phyloP scores from a whole-genome alignment of 768 basidiomycete species.

The Amanita pallidorosea region DNA sequence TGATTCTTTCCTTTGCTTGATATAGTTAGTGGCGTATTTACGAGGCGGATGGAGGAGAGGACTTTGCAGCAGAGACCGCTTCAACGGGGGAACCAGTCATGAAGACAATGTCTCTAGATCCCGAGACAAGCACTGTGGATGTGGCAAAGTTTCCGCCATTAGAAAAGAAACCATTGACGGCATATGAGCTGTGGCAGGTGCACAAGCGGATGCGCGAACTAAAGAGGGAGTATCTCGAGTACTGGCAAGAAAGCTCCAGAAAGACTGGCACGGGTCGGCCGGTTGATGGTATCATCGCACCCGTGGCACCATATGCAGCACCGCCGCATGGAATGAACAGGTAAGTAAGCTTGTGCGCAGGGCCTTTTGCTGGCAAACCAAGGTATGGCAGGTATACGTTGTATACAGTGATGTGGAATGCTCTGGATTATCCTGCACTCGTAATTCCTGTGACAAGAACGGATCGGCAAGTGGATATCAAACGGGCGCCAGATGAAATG shows the following conservation, averaged over 20 bases:
- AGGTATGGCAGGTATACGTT: conserved; percentile 23
- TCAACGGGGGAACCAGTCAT: conserved; percentile 46
- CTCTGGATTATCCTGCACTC: conserved; percentile 53
- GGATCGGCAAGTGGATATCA: conserved; percentile 40
- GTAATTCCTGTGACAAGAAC: conserved; percentile 58
- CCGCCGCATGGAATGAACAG: conserved; percentile 50
- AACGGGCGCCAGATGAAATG: conserved; percentile 35
- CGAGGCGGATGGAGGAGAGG: conserved; percentile 35
- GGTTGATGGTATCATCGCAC: conserved; percentile 65
- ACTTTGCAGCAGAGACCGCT: conserved; percentile 26
- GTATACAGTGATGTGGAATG: conserved; percentile 60
- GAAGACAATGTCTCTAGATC: conserved; percentile 29
- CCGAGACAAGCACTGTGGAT: conserved; percentile 2
- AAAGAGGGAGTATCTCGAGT: conserved; percentile 45
- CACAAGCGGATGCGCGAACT: conserved; percentile 40
- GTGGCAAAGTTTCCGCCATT: conserved; percentile 15
- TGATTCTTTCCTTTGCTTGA: neutral
- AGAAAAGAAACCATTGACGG: conserved; percentile 17
- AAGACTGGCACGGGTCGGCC: conserved; percentile 59
- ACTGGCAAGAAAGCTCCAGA: conserved; percentile 45
- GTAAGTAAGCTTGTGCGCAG: conserved; percentile 19
- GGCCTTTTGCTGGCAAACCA: neutral
- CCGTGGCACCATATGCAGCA: conserved; percentile 49
- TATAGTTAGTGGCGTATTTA: conserved; percentile 27
- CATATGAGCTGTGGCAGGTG: conserved; percentile 59